Conservation (phyloP, 2,329 filamentous ascomycete genomes). For the Byssoonygena ceratinophila region DNA sequence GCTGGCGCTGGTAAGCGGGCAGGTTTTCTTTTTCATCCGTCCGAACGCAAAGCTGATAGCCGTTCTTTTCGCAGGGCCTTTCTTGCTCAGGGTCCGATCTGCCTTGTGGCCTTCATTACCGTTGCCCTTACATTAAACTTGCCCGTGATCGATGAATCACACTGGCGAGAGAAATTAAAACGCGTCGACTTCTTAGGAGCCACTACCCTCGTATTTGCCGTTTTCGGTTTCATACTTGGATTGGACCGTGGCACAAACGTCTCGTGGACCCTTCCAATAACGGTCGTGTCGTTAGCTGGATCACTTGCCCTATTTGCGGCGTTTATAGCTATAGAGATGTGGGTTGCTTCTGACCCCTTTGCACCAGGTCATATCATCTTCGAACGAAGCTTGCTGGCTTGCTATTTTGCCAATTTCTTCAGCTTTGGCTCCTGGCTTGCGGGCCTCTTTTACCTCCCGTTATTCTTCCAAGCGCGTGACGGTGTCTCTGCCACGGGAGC, state of each 20-base stretch:
- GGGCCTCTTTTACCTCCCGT: slow-evolving; percentile 60
- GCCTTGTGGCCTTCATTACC: slow-evolving; percentile 52
- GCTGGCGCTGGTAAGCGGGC: slow-evolving; percentile 65
- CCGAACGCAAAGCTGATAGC: slow-evolving; percentile 13
- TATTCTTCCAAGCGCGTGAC: slow-evolving; percentile 66
- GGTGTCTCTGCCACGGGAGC: slow-evolving; percentile 53
- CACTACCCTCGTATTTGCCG: slow-evolving; percentile 52
- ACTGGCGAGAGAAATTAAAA: slow-evolving; percentile 56
- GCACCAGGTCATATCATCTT: slow-evolving; percentile 65
- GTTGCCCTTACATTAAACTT: slow-evolving; percentile 55
- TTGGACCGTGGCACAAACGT: slow-evolving; percentile 64
- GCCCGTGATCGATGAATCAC: slow-evolving; percentile 46
- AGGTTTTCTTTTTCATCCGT: slow-evolving; percentile 8
- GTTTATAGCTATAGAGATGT: slow-evolving; percentile 60
- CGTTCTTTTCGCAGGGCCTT: slow-evolving; percentile 48
- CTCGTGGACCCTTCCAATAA: slow-evolving; percentile 52
- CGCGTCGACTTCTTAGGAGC: slow-evolving; percentile 67
- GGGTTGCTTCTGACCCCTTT: slow-evolving; percentile 59
- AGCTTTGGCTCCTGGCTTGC: slow-evolving; percentile 51
- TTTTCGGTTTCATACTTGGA: slow-evolving; percentile 56
- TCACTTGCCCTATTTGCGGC: slow-evolving; percentile 50
- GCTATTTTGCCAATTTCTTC: slow-evolving; percentile 64
- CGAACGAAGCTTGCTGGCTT: slow-evolving; percentile 53
- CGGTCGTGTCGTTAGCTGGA: slow-evolving; percentile 47
- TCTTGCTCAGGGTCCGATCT: slow-evolving; percentile 58